Base-by-base conservation (phyloP, 2,329 filamentous ascomycete species). In the Monilinia vaccinii-corymbosi region DNA sequence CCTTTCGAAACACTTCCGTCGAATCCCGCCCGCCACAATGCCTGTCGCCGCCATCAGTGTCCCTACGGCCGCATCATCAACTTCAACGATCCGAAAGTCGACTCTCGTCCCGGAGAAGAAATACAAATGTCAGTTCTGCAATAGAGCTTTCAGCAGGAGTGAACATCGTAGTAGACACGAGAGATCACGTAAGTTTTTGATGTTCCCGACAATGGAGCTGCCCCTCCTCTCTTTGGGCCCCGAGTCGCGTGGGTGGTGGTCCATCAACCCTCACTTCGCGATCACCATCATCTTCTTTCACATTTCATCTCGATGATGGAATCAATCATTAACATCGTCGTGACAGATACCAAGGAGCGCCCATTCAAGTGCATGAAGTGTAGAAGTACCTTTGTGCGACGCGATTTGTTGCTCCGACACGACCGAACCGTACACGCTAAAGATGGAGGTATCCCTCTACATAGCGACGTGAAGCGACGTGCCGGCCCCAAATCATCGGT, bases 121-220 rank as follows among this genome's bases (percentile, higher is more conserved):
- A 78, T 99, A 99, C 85, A 97, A 97, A 76, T 99, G 94, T 79
- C 91, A 96, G 80, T 97, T 96, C 77, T 97, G 94, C 80, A 92
- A 92, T 77, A 84, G 94, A 75, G 94, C 94, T 65, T 99, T 99
- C 75, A 97, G 92, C 78, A 83, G 94, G 75, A 96, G 91, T 75
- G 94, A 99, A 77, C 94, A 99, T 76, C 85, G 94, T 70, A 97
- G 91, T 77, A 84, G 94, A 76, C 94, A 99, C 77, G 94, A 99
- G 78, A 84, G 94, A 78, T 96, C 91, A 74, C 94, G 94, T 97
- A 94, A 81, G 93, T 93, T 64, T 59, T 63, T 51, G 61, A 62
- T 55, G 61, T 55, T 52, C 60, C 50, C 44, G 34, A 55, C 50
- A 3, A 38, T n/a, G 10, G 1, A 10, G 3, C 18, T 49, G 32